Evolutionary conservation across 495 filamentous ascomycete species (phyloP).

Genomic region (Lindgomyces ingoldianus): DNA sequence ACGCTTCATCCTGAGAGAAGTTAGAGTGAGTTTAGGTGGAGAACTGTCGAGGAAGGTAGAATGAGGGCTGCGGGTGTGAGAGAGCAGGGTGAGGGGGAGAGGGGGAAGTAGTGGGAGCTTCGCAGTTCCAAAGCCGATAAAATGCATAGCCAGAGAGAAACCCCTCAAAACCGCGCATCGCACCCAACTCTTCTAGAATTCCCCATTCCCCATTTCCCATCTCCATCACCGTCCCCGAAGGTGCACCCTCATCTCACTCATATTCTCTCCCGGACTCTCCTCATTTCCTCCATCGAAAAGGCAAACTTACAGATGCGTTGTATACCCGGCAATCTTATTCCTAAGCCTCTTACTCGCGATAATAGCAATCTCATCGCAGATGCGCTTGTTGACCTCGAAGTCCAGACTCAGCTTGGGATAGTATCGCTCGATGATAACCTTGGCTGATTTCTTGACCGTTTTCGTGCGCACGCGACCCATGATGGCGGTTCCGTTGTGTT

Average conservation of each 20-base stretch:
- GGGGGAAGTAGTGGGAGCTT: too few relatives aligned
- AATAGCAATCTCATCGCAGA: constrained; percentile 99
- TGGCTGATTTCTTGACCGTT: constrained; percentile 99
- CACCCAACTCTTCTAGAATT: too few relatives aligned
- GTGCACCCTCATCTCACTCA: not conserved
- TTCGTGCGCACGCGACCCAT: constrained; percentile 97
- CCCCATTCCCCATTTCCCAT: too few relatives aligned
- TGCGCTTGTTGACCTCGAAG: constrained; percentile 99
- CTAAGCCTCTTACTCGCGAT: constrained; percentile 66
- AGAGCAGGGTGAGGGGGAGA: not conserved
- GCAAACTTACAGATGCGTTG: constrained; percentile 61
- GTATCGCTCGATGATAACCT: constrained; percentile 99
- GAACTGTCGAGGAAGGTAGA: not conserved
- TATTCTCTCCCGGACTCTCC: not conserved
- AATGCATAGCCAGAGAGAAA: too few relatives aligned
- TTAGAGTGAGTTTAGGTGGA: not conserved
- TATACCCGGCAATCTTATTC: constrained; percentile 84
- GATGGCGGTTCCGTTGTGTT: constrained; percentile 58
- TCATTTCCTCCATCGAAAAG: not conserved
- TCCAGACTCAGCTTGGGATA: constrained; percentile 98
- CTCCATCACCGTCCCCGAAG: not conserved
- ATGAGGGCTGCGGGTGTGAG: not conserved
- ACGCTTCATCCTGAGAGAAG: constrained; percentile 75
- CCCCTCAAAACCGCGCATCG: too few relatives aligned
- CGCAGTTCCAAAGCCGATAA: too few relatives aligned